These are phyloP conservation scores for Phytophthora cryptogea DNA, from an alignment of 352 stramenopile species.

Conservation along the genomic window DNA sequence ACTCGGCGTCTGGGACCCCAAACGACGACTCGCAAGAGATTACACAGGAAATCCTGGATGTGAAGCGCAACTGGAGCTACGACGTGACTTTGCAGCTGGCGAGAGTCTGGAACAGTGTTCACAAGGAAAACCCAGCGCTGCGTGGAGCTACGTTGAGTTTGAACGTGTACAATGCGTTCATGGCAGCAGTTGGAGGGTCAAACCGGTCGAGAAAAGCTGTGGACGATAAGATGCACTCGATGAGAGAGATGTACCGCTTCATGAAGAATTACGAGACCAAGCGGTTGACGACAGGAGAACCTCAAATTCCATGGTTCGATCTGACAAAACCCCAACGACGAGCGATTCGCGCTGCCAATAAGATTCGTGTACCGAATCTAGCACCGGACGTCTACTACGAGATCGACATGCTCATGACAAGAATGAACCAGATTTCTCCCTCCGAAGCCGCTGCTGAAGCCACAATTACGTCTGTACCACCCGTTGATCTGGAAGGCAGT, in stretches of 20 bases:
- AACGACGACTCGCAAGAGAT: constrained; percentile 20
- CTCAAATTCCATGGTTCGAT: constrained; percentile 56
- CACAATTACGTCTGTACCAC: constrained; percentile 1
- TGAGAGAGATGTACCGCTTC: constrained; percentile 77
- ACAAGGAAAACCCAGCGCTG: constrained; percentile 34
- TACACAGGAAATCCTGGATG: constrained; percentile 41
- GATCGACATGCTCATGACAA: constrained; percentile 46
- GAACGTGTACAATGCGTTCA: constrained; percentile 60
- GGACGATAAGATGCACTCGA: constrained; percentile 80
- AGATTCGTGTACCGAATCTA: constrained; percentile 50
- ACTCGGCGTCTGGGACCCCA: not conserved
- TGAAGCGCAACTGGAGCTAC: constrained; percentile 62
- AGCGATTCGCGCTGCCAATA: constrained; percentile 44
- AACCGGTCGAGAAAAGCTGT: constrained; percentile 66
- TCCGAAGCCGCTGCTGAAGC: constrained; percentile 18
- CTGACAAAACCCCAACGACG: constrained; percentile 54
- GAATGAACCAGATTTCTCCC: constrained; percentile 34
- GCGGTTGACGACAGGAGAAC: constrained; percentile 18
- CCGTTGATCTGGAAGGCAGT: constrained; percentile 21
- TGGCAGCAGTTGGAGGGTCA: constrained; percentile 43
- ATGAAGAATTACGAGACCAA: constrained; percentile 54
- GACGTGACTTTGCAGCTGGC: constrained; percentile 67
- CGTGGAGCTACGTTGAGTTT: constrained; percentile 51
- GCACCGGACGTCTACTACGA: constrained; percentile 46
- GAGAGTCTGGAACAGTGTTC: constrained; percentile 50